Conservation (phyloP, 1,284 basidiomycete species). For the Athelia psychrophila region DNA sequence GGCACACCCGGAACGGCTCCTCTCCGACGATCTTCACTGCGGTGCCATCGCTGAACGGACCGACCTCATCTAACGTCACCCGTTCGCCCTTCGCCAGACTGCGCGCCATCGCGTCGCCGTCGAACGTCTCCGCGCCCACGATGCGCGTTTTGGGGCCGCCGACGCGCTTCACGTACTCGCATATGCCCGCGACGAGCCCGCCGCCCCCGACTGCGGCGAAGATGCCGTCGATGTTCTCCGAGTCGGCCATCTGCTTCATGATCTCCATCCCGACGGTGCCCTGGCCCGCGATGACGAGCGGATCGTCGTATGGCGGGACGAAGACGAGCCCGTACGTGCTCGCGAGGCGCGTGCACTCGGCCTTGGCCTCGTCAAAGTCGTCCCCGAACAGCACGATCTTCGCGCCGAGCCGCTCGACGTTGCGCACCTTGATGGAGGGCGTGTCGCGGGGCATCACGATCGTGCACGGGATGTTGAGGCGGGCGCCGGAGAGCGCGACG, state of each 20-base stretch:
- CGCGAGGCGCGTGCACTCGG: constrained; percentile 88
- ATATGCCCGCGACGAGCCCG: constrained; percentile 87
- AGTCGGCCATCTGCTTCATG: constrained; percentile 78
- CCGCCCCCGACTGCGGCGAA: constrained; percentile 95
- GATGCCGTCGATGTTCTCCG: constrained; percentile 79
- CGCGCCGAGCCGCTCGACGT: constrained; percentile 90
- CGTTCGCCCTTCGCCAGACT: constrained; percentile 79
- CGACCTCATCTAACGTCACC: constrained; percentile 86
- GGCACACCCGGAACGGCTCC: constrained; percentile 93
- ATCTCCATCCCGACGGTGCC: constrained; percentile 96
- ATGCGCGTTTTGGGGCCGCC: constrained; percentile 84
- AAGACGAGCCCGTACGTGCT: constrained; percentile 78
- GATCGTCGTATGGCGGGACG: constrained; percentile 98
- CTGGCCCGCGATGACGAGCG: constrained; percentile 95
- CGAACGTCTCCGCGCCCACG: constrained; percentile 92
- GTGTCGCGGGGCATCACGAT: constrained; percentile 98
- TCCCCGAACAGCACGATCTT: constrained; percentile 90
- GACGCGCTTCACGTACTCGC: constrained; percentile 92
- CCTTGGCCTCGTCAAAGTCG: constrained; percentile 97
- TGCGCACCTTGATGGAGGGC: constrained; percentile 94
- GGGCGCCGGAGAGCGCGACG: constrained; percentile 89
- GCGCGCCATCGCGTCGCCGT: constrained; percentile 90
- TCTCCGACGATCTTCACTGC: constrained; percentile 96
- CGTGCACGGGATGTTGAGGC: constrained; percentile 89
- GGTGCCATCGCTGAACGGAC: constrained; percentile 98